phyloP scores from a whole-genome alignment of 306 rosid species.

The Coriaria nepalensis region DNA sequence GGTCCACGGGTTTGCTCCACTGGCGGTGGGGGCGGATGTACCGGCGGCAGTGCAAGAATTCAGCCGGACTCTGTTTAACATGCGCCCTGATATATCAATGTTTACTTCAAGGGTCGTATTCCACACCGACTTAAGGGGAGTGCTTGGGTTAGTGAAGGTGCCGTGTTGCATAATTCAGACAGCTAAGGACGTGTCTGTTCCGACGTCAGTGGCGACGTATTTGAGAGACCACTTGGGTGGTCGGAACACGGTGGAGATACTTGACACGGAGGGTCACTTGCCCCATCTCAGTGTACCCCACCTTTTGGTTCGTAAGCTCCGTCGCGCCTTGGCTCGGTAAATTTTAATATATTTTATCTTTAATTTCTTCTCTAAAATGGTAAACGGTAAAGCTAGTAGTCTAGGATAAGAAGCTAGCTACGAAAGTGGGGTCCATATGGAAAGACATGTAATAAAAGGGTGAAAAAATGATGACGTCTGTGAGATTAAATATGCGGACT shows the following conservation, averaged over 20 bases:
- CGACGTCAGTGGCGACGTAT: constrained; percentile 59
- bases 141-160: constrained; percentile 56
- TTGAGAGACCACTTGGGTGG: constrained; percentile 74
- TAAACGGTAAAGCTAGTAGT: no score
- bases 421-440: no score
- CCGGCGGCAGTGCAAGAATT: constrained; percentile 72
- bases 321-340: constrained; percentile 43
- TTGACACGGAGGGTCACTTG: constrained; percentile 82
- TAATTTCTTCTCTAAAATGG: no score
- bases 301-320: constrained; percentile 42
- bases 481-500: constrained; percentile 33
- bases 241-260: constrained; percentile 52
- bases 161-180: constrained; percentile 84
- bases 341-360: no score
- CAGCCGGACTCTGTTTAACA: constrained; percentile 73
- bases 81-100: constrained; percentile 84
- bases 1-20: constrained; percentile 77
- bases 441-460: constrained; percentile 9
- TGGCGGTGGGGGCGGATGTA: constrained; percentile 77
- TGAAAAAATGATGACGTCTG: constrained; percentile 32
- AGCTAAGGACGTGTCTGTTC: constrained; percentile 56
- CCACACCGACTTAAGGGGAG: constrained; percentile 73
- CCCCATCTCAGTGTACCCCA: constrained; percentile 81
- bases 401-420: no score
- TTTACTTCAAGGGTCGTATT: constrained; percentile 53